These are phyloP conservation scores for Zelonia costaricensis DNA, from an alignment of 208 protist species.

Conservation along the genomic window DNA sequence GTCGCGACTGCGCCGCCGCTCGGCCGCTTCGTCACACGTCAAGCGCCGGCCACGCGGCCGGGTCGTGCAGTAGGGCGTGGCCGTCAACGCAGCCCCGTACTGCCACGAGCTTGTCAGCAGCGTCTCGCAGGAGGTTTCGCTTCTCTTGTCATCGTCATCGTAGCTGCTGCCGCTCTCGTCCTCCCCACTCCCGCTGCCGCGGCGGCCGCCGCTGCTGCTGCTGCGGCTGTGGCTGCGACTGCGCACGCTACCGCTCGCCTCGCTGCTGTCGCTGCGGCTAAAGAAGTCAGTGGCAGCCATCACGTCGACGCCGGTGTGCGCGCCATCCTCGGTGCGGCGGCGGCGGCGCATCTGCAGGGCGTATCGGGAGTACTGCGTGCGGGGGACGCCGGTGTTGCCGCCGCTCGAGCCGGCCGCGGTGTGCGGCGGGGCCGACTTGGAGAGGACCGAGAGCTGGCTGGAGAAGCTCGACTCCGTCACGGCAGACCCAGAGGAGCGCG, in stretches of 20 bases:
- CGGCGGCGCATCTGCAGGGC: slow-evolving; percentile 13
- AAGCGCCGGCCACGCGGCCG: slow-evolving; percentile 5
- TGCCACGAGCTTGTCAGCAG: too few species aligned
- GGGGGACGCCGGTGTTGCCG: background rate
- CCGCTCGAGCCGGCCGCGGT: background rate
- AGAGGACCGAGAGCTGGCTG: background rate
- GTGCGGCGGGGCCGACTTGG: too few species aligned
- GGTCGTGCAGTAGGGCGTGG: background rate
- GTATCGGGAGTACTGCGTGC: slow-evolving; percentile 30
- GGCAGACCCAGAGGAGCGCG: background rate
- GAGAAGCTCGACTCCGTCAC: background rate
- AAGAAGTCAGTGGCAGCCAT: slow-evolving; percentile 24
- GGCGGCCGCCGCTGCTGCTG: background rate
- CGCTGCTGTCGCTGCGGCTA: slow-evolving; percentile 6
- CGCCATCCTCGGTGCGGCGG: background rate
- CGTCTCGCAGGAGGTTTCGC: too few species aligned
- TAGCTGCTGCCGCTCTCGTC: background rate
- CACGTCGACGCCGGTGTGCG: slow-evolving; percentile 19
- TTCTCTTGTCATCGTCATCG: background rate
- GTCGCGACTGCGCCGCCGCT: slow-evolving; percentile 2
- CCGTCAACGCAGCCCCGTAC: too few species aligned
- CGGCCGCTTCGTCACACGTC: slow-evolving; percentile 1
- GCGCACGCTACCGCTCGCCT: background rate
- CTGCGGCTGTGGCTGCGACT: background rate
- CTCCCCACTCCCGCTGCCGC: background rate